A percentile compares a stretch with the other conserved stretches of the same genome.
Conservation (phyloP, 306 rosid species). For the Begonia loranthoides region DNA sequence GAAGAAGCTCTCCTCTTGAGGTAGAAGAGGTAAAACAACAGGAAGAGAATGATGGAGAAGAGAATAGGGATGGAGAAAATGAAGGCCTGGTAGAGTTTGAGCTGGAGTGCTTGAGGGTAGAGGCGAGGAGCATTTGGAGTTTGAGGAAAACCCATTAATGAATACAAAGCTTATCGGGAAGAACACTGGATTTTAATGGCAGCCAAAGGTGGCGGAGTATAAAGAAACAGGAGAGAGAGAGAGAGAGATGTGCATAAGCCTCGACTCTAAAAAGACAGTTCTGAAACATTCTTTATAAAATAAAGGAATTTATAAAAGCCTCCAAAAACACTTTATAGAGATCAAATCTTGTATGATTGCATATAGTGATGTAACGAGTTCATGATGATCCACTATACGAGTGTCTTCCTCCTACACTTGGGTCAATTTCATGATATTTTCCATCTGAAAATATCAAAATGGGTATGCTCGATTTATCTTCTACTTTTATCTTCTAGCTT, state of each 20-base stretch:
- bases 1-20: conserved; percentile 70
- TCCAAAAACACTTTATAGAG: neutral
- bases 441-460: too few species aligned
- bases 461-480: too few species aligned
- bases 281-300: too few species aligned
- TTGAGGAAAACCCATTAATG: conserved; percentile 40
- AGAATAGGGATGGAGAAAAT: conserved; percentile 83
- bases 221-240: too few species aligned
- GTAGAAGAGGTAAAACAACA: conserved; percentile 71
- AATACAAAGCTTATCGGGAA: neutral
- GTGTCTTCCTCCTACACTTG: too few species aligned
- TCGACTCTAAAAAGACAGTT: too few species aligned
- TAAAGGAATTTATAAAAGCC: too few species aligned
- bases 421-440: too few species aligned
- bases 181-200: too few species aligned
- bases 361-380: neutral
- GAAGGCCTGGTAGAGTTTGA: conserved; percentile 86
- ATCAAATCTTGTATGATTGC: conserved; percentile 1
- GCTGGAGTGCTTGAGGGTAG: conserved; percentile 66
- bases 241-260: too few species aligned
- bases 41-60: conserved; percentile 60
- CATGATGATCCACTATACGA: neutral
- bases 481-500: too few species aligned
- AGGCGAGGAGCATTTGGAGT: conserved; percentile 41
- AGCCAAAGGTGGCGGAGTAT: too few species aligned